These are phyloP conservation scores for Rhizomucor pusillus DNA, from an alignment of 371 early-diverging fungal genomes.

Conservation along the genomic window DNA sequence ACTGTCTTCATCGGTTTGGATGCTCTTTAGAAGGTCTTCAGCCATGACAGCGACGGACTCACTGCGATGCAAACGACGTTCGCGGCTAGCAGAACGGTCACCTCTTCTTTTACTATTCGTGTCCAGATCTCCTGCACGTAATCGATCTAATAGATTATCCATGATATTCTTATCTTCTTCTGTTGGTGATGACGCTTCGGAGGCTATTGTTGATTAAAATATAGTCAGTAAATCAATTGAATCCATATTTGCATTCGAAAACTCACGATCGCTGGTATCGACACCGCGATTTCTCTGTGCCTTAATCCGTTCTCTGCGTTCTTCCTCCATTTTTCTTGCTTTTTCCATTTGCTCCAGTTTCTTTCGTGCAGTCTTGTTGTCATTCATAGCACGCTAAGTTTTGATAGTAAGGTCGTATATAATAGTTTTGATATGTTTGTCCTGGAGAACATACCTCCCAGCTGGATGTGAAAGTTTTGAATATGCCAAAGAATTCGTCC, in stretches of 20 bases:
- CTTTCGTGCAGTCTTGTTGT: conserved; percentile 39
- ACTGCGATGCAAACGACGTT: conserved; percentile 56
- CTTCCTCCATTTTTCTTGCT: conserved; percentile 39
- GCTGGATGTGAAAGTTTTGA: conserved; percentile 76
- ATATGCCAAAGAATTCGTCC: conserved; percentile 89
- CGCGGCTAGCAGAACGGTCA: conserved; percentile 21
- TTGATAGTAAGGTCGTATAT: not conserved
- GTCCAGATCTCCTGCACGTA: conserved; percentile 71
- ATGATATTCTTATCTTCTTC: conserved; percentile 77
- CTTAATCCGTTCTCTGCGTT: conserved; percentile 41
- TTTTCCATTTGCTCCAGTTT: conserved; percentile 45
- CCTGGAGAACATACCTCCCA: conserved; percentile 51
- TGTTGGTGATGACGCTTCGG: conserved; percentile 10
- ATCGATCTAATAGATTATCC: conserved; percentile 76
- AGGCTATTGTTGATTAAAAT: not conserved
- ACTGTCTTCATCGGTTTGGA: conserved; percentile 47
- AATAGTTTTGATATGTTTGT: not conserved
- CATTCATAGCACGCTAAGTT: conserved; percentile 46
- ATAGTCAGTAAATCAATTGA: not conserved
- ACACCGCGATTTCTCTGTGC: conserved; percentile 44
- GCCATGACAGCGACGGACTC: conserved; percentile 67
- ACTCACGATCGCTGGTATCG: conserved; percentile 43
- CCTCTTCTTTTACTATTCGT: conserved; percentile 56
- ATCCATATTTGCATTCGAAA: not conserved
- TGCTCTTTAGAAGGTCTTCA: conserved; percentile 68